Conservation (phyloP, 805 yeast genomes). For the Saturnispora halmiae region DNA sequence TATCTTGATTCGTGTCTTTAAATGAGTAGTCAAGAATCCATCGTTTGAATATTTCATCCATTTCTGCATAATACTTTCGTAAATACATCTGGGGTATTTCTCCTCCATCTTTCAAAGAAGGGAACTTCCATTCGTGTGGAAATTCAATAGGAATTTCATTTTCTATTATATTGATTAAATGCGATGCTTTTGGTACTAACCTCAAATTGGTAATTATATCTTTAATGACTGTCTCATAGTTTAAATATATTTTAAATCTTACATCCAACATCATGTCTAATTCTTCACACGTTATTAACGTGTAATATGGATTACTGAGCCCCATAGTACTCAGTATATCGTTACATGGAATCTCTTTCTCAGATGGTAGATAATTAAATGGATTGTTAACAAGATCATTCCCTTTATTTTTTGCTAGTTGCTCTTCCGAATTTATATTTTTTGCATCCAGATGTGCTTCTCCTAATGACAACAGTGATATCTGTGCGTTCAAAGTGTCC, state of each 20-base stretch:
- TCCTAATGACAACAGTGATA: neutral
- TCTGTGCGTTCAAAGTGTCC: slow-evolving; percentile 7
- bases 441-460: neutral
- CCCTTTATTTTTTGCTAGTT: slow-evolving; percentile 4
- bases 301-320: slow-evolving; percentile 9
- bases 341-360: too few relatives aligned
- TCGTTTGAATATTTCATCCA: slow-evolving; percentile 9
- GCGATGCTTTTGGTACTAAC: neutral
- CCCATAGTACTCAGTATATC: too few relatives aligned
- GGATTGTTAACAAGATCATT: slow-evolving; percentile 4
- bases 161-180: slow-evolving; percentile 4
- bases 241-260: slow-evolving; percentile 9
- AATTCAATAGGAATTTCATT: neutral
- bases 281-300: neutral
- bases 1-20: neutral
- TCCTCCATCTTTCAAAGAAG: slow-evolving; percentile 2
- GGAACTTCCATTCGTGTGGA: slow-evolving; percentile 2
- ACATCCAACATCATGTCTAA: neutral
- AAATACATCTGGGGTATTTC: slow-evolving; percentile 4
- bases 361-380: too few relatives aligned
- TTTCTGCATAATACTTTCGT: slow-evolving; percentile 8
- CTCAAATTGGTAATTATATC: slow-evolving; percentile 6
- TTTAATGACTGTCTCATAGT: slow-evolving; percentile 4
- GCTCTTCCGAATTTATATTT: neutral
- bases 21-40: slow-evolving; percentile 10